Evolutionary conservation across 495 filamentous ascomycete species (phyloP).

Genomic region (Xylaria castorea): DNA sequence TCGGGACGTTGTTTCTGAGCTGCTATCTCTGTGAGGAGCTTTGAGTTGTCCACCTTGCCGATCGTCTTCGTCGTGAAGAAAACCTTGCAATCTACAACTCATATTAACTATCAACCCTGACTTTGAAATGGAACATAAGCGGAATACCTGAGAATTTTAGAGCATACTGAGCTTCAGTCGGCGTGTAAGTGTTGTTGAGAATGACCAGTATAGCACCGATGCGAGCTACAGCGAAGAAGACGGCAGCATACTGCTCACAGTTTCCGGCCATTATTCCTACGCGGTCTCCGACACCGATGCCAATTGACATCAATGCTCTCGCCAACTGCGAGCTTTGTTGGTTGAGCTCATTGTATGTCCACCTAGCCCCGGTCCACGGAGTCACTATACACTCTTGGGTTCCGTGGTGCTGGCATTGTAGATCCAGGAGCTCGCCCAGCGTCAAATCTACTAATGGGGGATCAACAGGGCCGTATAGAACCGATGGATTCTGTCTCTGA

Average conservation of each 20-base stretch:
- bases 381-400: slow-evolving; percentile 67
- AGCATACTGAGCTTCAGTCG: slow-evolving; percentile 66
- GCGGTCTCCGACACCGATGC: slow-evolving; percentile 67
- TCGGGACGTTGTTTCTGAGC: slow-evolving; percentile 45
- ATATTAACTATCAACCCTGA: slow-evolving; percentile 9
- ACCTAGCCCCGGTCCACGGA: slow-evolving; percentile 69
- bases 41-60: slow-evolving; percentile 60
- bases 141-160: slow-evolving; percentile 66
- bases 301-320: slow-evolving; percentile 62
- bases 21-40: slow-evolving; percentile 59
- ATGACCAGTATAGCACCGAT: slow-evolving; percentile 74
- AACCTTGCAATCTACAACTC: slow-evolving; percentile 58
- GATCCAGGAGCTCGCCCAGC: slow-evolving; percentile 64
- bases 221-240: slow-evolving; percentile 71
- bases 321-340: slow-evolving; percentile 65
- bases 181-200: slow-evolving; percentile 75
- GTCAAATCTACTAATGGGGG: slow-evolving; percentile 67
- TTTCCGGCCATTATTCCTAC: slow-evolving; percentile 76
- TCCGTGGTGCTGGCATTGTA: slow-evolving; percentile 67
- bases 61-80: slow-evolving; percentile 70
- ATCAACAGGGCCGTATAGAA: slow-evolving; percentile 66
- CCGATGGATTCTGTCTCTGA: slow-evolving; percentile 50
- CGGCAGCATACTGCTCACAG: slow-evolving; percentile 70
- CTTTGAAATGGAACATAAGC: neutral
- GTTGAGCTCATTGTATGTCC: slow-evolving; percentile 70